phyloP scores from a whole-genome alignment of 441 rosid genomes.

The Pelargonium citronellum region DNA sequence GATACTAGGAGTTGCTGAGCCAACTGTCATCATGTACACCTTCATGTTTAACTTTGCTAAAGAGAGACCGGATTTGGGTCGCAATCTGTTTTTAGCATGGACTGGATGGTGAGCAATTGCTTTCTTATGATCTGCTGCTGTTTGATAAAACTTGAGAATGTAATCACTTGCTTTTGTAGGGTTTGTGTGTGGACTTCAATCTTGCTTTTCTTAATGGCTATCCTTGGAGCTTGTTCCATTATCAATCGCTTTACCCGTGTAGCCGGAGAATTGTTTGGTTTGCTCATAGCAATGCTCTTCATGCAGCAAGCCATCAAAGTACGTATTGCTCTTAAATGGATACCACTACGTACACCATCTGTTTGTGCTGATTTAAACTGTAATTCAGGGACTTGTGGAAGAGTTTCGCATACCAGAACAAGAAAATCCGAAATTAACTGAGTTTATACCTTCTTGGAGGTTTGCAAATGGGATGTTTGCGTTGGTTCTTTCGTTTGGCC shows the following conservation, averaged over 20 bases:
- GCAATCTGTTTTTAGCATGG: conserved; percentile 62
- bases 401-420: conserved; percentile 63
- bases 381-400: conserved; percentile 59
- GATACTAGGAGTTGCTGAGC: conserved; percentile 79
- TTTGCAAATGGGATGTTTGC: conserved; percentile 86
- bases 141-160: conserved; percentile 5
- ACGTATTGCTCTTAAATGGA: conserved; percentile 18
- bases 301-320: conserved; percentile 83
- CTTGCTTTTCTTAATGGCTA: conserved; percentile 58
- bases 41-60: conserved; percentile 31
- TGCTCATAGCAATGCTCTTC: conserved; percentile 77
- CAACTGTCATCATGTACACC: conserved; percentile 71
- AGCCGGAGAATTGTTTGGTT: conserved; percentile 79
- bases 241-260: conserved; percentile 72
- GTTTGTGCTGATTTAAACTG: conserved; percentile 9
- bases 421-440: conserved; percentile 48
- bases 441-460: conserved; percentile 62
- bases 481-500: conserved; percentile 63
- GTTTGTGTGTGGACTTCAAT: conserved; percentile 73
- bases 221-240: conserved; percentile 72
- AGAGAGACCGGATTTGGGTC: conserved; percentile 67
- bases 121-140: conserved; percentile 1
- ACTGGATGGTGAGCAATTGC: conserved; percentile 40
- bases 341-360: not conserved
- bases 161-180: conserved; percentile 35